Evolutionary conservation across 2,329 filamentous ascomycete genomes (phyloP).

Genomic region (Penicillium sclerotiorum): DNA sequence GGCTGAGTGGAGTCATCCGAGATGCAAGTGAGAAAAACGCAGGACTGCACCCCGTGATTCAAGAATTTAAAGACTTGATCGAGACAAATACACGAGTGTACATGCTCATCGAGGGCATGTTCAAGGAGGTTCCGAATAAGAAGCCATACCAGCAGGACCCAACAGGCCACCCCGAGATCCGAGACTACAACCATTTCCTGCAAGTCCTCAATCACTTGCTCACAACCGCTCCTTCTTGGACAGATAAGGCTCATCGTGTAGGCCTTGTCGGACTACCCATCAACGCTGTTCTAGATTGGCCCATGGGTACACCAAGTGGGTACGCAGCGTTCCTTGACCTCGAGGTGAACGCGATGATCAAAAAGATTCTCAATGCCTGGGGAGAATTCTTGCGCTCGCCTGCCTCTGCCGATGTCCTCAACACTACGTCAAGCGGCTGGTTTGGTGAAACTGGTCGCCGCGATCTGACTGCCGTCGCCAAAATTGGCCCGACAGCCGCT

Average conservation of each 20-base stretch:
- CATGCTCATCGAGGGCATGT: conserved; percentile 70
- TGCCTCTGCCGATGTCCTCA: conserved; percentile 56
- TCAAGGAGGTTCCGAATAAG: conserved; percentile 65
- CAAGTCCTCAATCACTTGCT: conserved; percentile 62
- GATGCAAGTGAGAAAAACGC: conserved; percentile 56
- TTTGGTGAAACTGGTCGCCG: conserved; percentile 54
- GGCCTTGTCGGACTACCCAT: conserved; percentile 60
- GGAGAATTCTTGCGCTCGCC: conserved; percentile 56
- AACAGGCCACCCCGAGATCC: conserved; percentile 63
- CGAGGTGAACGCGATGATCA: conserved; percentile 56
- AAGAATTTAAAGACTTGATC: conserved; percentile 68
- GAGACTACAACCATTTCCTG: conserved; percentile 69
- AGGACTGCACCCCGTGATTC: conserved; percentile 60
- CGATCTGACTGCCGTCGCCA: conserved; percentile 44
- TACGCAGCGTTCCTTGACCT: conserved; percentile 57
- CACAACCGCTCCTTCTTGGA: conserved; percentile 35
- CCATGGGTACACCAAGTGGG: conserved; percentile 59
- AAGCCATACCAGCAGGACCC: conserved; percentile 64
- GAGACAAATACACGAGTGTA: conserved; percentile 65
- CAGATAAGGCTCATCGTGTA: conserved; percentile 31
- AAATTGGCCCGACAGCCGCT: conserved; percentile 22
- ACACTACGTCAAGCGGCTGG: conserved; percentile 54
- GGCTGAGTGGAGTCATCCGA: conserved; percentile 60
- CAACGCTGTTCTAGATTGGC: conserved; percentile 61
- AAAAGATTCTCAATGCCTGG: conserved; percentile 58